Evolutionary conservation across 2,329 filamentous ascomycete genomes (phyloP).

Genomic region (Penicillium frequentans): DNA sequence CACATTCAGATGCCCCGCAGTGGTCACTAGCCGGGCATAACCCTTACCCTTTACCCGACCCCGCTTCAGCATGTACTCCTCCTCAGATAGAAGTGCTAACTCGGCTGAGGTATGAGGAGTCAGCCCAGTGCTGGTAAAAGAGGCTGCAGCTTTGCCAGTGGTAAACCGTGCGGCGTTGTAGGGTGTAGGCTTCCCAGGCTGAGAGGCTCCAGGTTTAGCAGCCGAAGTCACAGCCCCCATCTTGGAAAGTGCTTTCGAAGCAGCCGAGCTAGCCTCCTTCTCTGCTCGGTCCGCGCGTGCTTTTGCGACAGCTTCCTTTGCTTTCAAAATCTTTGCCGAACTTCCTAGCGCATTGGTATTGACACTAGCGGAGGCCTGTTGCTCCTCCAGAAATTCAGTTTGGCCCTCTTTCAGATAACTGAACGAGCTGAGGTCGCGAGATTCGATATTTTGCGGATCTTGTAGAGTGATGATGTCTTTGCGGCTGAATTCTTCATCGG

Average conservation of each 20-base stretch:
- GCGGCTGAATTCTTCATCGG: slow-evolving; percentile 80
- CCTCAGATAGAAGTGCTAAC: slow-evolving; percentile 81
- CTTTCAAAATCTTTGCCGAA: slow-evolving; percentile 78
- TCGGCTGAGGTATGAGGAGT: slow-evolving; percentile 89
- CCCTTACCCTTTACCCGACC: slow-evolving; percentile 86
- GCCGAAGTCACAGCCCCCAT: slow-evolving; percentile 10
- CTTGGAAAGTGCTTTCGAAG: slow-evolving; percentile 28
- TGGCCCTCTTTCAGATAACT: slow-evolving; percentile 84
- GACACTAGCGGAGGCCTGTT: slow-evolving; percentile 63
- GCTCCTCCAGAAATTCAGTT: slow-evolving; percentile 66
- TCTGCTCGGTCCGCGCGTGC: slow-evolving; percentile 71
- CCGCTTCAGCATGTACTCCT: slow-evolving; percentile 95
- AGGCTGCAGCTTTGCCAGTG: slow-evolving; percentile 85
- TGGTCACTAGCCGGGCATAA: slow-evolving; percentile 87
- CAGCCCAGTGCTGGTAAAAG: slow-evolving; percentile 90
- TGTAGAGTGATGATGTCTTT: slow-evolving; percentile 95
- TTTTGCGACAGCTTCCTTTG: slow-evolving; percentile 90
- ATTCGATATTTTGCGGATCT: slow-evolving; percentile 86
- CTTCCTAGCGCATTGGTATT: slow-evolving; percentile 80
- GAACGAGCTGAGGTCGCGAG: slow-evolving; percentile 81
- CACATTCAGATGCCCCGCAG: slow-evolving; percentile 78
- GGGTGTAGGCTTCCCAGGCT: slow-evolving; percentile 47
- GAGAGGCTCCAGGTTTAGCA: slow-evolving; percentile 25
- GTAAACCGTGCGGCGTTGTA: slow-evolving; percentile 90
- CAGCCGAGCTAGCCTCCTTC: slow-evolving; percentile 59